Percentiles rank a stretch among this genome's conserved stretches.
phyloP scores from a whole-genome alignment of 2,329 filamentous ascomycete genomes.

The Beauveria sp. region DNA sequence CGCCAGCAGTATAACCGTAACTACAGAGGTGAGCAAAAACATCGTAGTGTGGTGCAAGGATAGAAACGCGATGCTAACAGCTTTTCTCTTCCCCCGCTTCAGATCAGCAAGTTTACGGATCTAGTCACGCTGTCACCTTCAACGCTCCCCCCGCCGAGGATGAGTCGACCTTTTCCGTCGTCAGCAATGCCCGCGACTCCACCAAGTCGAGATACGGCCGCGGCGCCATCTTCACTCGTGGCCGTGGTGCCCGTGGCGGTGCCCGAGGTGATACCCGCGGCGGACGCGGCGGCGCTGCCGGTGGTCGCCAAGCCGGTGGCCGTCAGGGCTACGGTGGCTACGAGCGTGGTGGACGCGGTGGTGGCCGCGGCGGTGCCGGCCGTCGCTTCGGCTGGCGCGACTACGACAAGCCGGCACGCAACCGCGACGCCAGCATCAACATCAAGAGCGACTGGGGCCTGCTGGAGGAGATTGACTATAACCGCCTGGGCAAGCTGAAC shows the following conservation, averaged over 20 bases:
- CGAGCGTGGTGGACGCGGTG: constrained; percentile 64
- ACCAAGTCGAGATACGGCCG: constrained; percentile 82
- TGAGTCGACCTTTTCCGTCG: constrained; percentile 94
- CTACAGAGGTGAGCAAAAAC: constrained; percentile 66
- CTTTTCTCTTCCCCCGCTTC: constrained; percentile 5
- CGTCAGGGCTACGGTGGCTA: constrained; percentile 37
- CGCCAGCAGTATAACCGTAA: constrained; percentile 87
- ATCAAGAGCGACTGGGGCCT: constrained; percentile 94
- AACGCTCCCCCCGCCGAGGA: constrained; percentile 88
- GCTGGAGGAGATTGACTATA: constrained; percentile 98
- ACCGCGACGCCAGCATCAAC: constrained; percentile 91
- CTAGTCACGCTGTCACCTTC: constrained; percentile 79
- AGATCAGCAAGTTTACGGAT: constrained; percentile 97
- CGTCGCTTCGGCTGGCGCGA: constrained; percentile 98
- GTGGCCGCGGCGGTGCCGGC: constrained; percentile 60
- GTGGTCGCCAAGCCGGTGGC: constrained; percentile 57
- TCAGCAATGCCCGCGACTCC: constrained; percentile 87
- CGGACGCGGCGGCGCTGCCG: constrained; percentile 50
- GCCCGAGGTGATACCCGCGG: constrained; percentile 58
- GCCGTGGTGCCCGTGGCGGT: constrained; percentile 69
- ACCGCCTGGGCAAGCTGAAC: constrained; percentile 89
- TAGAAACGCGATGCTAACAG: background rate
- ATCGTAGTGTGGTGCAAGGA: background rate
- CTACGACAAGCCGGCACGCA: constrained; percentile 94
- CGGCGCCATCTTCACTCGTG: constrained; percentile 82